Conservation (phyloP, 139 green algal species). For the Haematococcus lacustris region DNA sequence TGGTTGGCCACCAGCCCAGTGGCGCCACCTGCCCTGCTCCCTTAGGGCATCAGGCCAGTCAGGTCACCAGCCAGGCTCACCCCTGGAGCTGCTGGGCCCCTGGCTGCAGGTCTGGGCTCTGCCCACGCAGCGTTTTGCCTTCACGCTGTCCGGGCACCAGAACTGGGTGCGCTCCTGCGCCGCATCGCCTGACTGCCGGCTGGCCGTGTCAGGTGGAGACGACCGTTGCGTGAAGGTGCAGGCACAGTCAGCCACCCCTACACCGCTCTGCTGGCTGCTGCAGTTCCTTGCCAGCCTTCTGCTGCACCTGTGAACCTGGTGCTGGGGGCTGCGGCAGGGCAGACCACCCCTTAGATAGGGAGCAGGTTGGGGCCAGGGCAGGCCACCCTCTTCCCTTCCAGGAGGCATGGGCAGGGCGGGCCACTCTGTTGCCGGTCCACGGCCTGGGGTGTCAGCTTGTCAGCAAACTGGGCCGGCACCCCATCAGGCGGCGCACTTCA, state of each 20-base stretch:
- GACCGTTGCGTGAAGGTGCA: slow-evolving; percentile 61
- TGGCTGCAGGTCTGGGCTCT: slow-evolving; percentile 69
- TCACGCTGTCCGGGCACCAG: slow-evolving; percentile 70
- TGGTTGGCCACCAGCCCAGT: background rate
- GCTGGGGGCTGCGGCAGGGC: background rate
- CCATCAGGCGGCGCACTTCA: too few species aligned
- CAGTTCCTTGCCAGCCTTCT: background rate
- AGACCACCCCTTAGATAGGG: background rate
- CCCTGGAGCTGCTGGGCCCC: background rate
- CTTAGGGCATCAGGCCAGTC: background rate
- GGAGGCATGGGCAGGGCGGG: too few species aligned
- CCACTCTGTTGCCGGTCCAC: too few species aligned
- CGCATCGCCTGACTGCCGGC: slow-evolving; percentile 66
- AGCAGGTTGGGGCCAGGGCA: background rate
- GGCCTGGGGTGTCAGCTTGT: too few species aligned
- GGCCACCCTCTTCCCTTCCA: background rate
- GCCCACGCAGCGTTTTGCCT: slow-evolving; percentile 67
- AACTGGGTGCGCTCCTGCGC: slow-evolving; percentile 81
- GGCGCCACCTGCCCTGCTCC: too few species aligned
- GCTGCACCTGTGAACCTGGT: background rate
- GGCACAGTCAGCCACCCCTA: background rate
- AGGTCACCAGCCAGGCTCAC: background rate
- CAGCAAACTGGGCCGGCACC: too few species aligned
- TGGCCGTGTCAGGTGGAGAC: slow-evolving; percentile 72
- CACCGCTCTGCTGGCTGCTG: background rate